phyloP scores from a whole-genome alignment of 352 stramenopile genomes.

The Elongisporangium undulatum region DNA sequence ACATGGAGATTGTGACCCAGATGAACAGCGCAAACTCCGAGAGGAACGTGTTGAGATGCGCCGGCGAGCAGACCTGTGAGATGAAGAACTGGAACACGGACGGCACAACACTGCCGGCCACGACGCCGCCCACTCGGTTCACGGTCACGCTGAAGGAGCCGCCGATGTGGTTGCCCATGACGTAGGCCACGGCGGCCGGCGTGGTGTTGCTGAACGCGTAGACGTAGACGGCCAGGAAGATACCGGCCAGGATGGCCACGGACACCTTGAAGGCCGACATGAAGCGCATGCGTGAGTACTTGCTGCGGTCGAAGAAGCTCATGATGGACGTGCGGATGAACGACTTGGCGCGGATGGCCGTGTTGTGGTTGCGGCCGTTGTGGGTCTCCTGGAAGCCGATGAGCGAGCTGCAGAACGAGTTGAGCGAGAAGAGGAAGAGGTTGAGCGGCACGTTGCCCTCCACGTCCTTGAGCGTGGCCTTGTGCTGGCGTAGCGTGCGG shows the following conservation, averaged over 20 bases:
- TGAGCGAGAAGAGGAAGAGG: conserved; percentile 79
- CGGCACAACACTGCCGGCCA: conserved; percentile 77
- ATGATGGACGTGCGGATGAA: conserved; percentile 49
- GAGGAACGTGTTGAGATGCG: conserved; percentile 35
- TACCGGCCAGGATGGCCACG: conserved; percentile 54
- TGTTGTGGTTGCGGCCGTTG: conserved; percentile 56
- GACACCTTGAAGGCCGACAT: conserved; percentile 53
- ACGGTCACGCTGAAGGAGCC: conserved; percentile 76
- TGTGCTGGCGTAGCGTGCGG: conserved; percentile 41
- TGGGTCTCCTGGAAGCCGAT: conserved; percentile 63
- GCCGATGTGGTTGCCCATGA: conserved; percentile 78
- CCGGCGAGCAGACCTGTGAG: conserved; percentile 50
- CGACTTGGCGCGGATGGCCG: conserved; percentile 30
- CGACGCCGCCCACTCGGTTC: conserved; percentile 79
- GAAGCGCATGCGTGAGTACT: conserved; percentile 36
- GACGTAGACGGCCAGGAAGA: conserved; percentile 66
- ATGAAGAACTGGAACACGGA: conserved; percentile 86
- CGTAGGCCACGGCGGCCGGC: conserved; percentile 56
- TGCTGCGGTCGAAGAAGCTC: conserved; percentile 37
- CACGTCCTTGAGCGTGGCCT: conserved; percentile 58
- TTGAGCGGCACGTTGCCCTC: conserved; percentile 80
- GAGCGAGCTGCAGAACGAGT: conserved; percentile 78
- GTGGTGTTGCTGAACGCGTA: conserved; percentile 71
- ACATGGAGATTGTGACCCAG: conserved; percentile 75
- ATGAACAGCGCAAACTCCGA: conserved; percentile 58